Base-by-base conservation (phyloP, 495 filamentous ascomycete genomes). In the Aspergillus avenaceus region DNA sequence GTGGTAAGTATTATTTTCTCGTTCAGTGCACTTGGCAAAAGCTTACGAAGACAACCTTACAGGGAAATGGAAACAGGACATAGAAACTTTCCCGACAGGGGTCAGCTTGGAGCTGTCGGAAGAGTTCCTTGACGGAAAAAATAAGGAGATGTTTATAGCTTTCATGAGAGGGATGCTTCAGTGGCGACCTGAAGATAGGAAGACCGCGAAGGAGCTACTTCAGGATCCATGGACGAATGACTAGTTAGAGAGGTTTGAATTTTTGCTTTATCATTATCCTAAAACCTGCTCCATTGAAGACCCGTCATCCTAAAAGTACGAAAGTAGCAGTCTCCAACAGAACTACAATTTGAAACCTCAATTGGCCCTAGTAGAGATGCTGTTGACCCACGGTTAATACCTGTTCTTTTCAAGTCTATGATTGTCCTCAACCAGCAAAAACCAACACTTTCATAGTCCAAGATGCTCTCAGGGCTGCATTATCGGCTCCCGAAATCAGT, bases 121-220 rank as follows among this genome's bases (percentile, higher is more conserved):
- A 43, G 48, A 56, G 22, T 59, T 45, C 26, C 59, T 76, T 1
- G 40, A 64, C 8, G 70, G 67, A 27, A 40, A 58, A 46, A 60
- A 72, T 21, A 70, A 73, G 31, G 62, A 65, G 14, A 54, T 58
- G 47, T 79, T 79, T 52, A 21, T 81, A 18, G 16, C 28, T 4
- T 65, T 79, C 41, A 69, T 78, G 52, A 45, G 58, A 29, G 55
- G 52, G 28, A 79, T 80, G 75, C 54, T 82, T 46, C 70, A 72
- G 47, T 80, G 76, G 77, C 53, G 58, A 11, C 77, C 76, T 16
- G 62, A 69, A 46, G 55, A 75, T 26, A 62, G 77, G 7, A 67
- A 62, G 49, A 72, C 69, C 2, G 77, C 77, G 4, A 67, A 62
- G 44, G 62, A 74, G 41, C 49, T 80, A 14, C 52, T 69, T 5